A percentile compares a stretch with the other conserved stretches of the same genome.
phyloP scores from a whole-genome alignment of 306 rosid genomes.

The Pyrus pyrifolia region DNA sequence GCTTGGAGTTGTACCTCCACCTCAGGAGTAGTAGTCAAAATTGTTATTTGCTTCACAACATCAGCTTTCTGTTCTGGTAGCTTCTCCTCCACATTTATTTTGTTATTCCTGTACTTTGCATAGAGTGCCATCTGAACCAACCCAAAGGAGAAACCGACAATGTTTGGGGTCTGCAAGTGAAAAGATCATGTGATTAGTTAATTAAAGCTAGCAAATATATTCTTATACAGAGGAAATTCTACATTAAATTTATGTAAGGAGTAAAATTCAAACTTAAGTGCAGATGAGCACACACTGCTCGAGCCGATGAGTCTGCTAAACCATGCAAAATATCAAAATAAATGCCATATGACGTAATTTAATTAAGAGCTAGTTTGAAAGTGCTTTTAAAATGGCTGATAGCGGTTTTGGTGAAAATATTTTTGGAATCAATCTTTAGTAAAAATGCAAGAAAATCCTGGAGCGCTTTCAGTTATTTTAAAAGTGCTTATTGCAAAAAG shows the following conservation, averaged over 20 bases:
- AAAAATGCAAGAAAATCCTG: too few species aligned
- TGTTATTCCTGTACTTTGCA: constrained; percentile 41
- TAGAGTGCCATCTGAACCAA: constrained; percentile 69
- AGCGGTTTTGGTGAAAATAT: too few species aligned
- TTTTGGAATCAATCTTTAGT: too few species aligned
- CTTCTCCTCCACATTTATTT: constrained; percentile 34
- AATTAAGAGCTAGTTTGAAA: too few species aligned
- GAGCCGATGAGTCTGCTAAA: too few species aligned
- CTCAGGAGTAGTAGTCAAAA: background rate
- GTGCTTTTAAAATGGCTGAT: too few species aligned
- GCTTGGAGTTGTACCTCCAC: background rate
- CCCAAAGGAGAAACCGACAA: constrained; percentile 69
- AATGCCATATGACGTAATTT: background rate
- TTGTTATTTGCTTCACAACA: constrained; percentile 11
- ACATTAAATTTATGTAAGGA: background rate
- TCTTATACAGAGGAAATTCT: background rate
- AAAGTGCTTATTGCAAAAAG: too few species aligned
- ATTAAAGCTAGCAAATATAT: background rate
- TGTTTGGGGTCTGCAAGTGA: constrained; percentile 69
- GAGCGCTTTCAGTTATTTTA: too few species aligned
- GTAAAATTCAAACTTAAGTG: background rate
- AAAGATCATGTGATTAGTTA: background rate
- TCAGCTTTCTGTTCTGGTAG: constrained; percentile 53
- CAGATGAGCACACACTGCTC: too few species aligned
- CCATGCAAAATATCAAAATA: background rate